These are phyloP conservation scores for Pseudodiploospora longispora DNA, from an alignment of 2,329 filamentous ascomycete genomes.

Conservation along the genomic window DNA sequence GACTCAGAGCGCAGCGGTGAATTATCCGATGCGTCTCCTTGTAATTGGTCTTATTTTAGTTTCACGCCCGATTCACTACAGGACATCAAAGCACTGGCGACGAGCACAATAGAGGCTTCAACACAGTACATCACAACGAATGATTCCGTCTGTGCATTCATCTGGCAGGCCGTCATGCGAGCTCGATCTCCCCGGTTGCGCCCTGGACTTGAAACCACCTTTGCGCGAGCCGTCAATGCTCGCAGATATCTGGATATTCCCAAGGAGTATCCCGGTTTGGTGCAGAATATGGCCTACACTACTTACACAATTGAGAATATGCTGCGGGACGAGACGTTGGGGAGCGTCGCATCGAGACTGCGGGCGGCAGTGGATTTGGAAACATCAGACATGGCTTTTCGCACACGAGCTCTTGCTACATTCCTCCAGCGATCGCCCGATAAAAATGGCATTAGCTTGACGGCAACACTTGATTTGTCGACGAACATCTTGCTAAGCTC, in stretches of 20 bases:
- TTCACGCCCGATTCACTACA: conserved; percentile 30
- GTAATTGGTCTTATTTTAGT: conserved; percentile 36
- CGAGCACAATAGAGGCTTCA: conserved; percentile 4
- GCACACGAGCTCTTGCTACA: conserved; percentile 34
- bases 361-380: conserved; percentile 29
- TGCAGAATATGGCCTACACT: conserved; percentile 39
- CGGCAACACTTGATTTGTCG: conserved; percentile 25
- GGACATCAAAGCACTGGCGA: conserved; percentile 28
- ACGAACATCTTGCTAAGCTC: conserved; percentile 45
- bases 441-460: conserved; percentile 26
- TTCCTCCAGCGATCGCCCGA: conserved; percentile 25
- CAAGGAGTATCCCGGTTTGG: conserved; percentile 37
- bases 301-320: conserved; percentile 17
- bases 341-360: conserved; percentile 28
- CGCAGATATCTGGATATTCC: conserved; percentile 34
- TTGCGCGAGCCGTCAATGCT: conserved; percentile 42
- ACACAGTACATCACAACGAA: conserved; percentile 41
- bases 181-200: conserved; percentile 29
- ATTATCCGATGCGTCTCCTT: conserved; percentile 12
- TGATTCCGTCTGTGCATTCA: conserved; percentile 42
- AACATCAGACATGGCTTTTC: conserved; percentile 21
- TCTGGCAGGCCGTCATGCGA: conserved; percentile 38
- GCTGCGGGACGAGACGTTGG: conserved; percentile 22
- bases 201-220: conserved; percentile 15
- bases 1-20: neutral